Evolutionary conservation across 2,329 filamentous ascomycete genomes (phyloP), one percentile per base, ranked within the genome.

Genomic region (Apiospora kogelbergensis): DNA sequence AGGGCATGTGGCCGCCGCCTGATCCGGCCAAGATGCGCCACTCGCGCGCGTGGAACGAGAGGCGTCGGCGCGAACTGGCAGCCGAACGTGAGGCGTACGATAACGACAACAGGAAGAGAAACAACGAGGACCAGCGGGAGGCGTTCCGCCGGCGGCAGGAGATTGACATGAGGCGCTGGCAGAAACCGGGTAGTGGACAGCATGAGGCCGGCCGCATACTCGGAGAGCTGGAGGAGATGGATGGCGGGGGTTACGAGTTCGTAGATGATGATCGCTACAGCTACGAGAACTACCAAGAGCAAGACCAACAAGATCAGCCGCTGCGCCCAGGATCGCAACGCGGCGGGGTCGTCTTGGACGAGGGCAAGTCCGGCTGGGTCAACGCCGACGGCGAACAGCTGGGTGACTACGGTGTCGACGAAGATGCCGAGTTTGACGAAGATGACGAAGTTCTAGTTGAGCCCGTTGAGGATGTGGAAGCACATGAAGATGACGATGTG

Each of bases 321-420:
- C 53, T 4, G 22, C 22, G 11, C 24, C 22, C 13, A 4, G 46
- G 46, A 4, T 45, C 42, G 42, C 42, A n/a, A n/a, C 42, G 42
- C 41, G 24, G 24, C 26, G 30, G 73, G 3, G 70, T 74, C 46
- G 72, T 77, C 3, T 68, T 73, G 0, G 72, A 77, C 57, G 83
- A 84, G 72, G 87, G 86, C 6, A 84, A 88, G 74, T 85, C 85
- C 53, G 86, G 82, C 6, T 96, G 93, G 93, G 88, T 85, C 0
- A 95, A 95, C 73, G 85, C 88, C 0, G 92, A 95, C 67, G 93
- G 93, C 1, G 92, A 95, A 76, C 84, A 89, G 42, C 80, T 96
- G 65, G 84, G 87, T 53, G 93, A 96, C 74, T 96, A 90, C 75
- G 93, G 93, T 1, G 92, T 96, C 0, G 93, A 95, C 73, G 91